Conservation (phyloP, 2,329 filamentous ascomycete species). For the Colletotrichum tanaceti region DNA sequence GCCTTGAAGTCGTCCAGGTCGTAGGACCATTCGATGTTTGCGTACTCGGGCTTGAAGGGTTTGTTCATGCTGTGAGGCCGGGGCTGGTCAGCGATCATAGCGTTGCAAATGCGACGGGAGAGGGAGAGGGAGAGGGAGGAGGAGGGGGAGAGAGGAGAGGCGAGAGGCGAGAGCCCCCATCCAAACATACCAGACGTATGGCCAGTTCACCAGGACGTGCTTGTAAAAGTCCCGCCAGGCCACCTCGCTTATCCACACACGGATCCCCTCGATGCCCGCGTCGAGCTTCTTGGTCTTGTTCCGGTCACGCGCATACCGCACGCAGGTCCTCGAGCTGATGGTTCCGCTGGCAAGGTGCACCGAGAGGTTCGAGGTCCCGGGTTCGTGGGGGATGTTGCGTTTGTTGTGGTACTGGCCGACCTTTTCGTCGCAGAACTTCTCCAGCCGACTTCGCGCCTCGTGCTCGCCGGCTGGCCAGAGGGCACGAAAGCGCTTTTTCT, state of each 20-base stretch:
- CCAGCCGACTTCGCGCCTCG: conserved; percentile 72
- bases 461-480: conserved; percentile 83
- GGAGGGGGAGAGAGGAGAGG: background rate
- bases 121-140: no score
- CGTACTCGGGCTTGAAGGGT: conserved; percentile 82
- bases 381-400: conserved; percentile 73
- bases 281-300: conserved; percentile 76
- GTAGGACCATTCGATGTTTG: conserved; percentile 86
- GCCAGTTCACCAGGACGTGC: conserved; percentile 86
- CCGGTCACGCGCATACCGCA: conserved; percentile 70
- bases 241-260: conserved; percentile 82
- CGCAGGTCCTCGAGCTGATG: conserved; percentile 74
- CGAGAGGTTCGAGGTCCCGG: conserved; percentile 75
- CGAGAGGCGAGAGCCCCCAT: background rate
- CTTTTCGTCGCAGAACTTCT: conserved; percentile 74
- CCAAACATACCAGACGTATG: conserved; percentile 75
- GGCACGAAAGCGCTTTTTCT: conserved; percentile 65
- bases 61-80: conserved; percentile 65
- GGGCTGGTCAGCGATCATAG: background rate
- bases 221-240: conserved; percentile 92
- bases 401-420: conserved; percentile 70
- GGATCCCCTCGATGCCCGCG: conserved; percentile 72
- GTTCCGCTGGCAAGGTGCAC: conserved; percentile 79
- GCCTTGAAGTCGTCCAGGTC: conserved; percentile 73
- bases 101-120: no score